phyloP scores from a whole-genome alignment of 805 yeast genomes.

The Candida oleophila region DNA sequence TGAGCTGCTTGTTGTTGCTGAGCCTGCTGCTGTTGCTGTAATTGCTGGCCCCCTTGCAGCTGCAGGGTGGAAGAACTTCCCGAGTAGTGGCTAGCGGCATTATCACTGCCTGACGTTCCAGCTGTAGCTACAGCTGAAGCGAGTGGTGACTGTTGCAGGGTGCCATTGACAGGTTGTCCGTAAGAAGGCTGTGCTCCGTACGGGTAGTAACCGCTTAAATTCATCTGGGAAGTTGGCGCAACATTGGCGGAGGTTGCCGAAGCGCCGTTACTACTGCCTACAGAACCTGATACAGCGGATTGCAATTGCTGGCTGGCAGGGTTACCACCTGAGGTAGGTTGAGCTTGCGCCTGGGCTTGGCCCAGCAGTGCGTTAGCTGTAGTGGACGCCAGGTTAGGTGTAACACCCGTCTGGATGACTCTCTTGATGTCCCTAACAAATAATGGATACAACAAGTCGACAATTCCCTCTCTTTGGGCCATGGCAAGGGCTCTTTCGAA shows the following conservation, averaged over 20 bases:
- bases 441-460: conserved; percentile 62
- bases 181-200: conserved; percentile 3
- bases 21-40: not conserved
- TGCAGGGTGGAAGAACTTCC: not conserved
- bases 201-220: conserved; percentile 5
- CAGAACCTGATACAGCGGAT: conserved; percentile 3
- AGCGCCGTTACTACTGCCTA: conserved; percentile 10
- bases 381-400: conserved; percentile 23
- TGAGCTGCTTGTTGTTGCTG: not conserved
- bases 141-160: conserved; percentile 2
- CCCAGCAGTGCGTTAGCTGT: not conserved
- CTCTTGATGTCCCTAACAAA: conserved; percentile 74
- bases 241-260: conserved; percentile 13
- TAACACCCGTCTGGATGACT: conserved; percentile 46
- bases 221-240: conserved; percentile 1
- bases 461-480: conserved; percentile 78
- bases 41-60: not conserved
- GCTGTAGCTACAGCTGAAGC: conserved; percentile 1
- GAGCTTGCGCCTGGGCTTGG: not conserved
- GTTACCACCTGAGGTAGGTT: not conserved
- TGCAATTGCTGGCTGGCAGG: conserved; percentile 9
- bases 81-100: not conserved
- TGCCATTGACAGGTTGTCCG: not conserved
- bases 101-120: not conserved
- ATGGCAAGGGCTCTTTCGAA: conserved; percentile 77